Evolutionary conservation across 2,329 filamentous ascomycete species (phyloP), one percentile per base, ranked within the genome.

Genomic region (Emydomyces testavorans): DNA sequence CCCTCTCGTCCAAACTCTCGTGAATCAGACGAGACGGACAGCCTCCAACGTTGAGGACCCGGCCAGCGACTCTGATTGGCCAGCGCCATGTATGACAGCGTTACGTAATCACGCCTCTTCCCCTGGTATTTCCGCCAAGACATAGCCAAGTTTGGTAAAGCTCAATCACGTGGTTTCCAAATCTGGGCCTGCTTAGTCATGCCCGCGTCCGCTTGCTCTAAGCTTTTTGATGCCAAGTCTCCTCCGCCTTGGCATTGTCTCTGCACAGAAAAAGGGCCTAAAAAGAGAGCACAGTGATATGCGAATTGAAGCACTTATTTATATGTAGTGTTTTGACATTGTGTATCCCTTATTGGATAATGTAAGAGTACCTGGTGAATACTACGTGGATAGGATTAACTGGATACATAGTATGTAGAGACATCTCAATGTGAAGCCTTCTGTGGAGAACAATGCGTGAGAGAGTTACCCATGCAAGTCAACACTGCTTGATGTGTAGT

Each of bases 181-280:
- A 10, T 18, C 4, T 21, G 32, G 21, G 21, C 13, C 6, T 34
- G 45, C 32, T 51, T 48, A 51, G 45, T 51, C 49, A 51, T 40
- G n/a, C n/a, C 5, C 4, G 24, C 24, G 6, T 34, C 24, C 16
- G 18, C 16, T 32, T 18, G n/a, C n/a, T 24, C 31, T 40, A 51
- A 51, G 49, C 45, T 48, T 51, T n/a, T 48, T 29, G 15, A 15
- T 35, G 49, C 49, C 49, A 51, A 51, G 44, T 21, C 20, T n/a
- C 13, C 20, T 11, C 20, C 34, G 43, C 10, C 43, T 46, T 46
- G 43, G 43, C 43, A 43, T 43, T 24, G 13, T 18, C 2, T 31
- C 38, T 6, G 15, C 26, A 28, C 1, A 18, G 40, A 11, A 18
- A 20, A 5, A 15, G 16, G 4, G 16, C n/a, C n/a, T n/a, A n/a